A percentile compares a stretch with the other conserved stretches of the same genome.
Evolutionary conservation across 2,329 filamentous ascomycete species (phyloP).

Genomic region (Fusarium verticillioides): DNA sequence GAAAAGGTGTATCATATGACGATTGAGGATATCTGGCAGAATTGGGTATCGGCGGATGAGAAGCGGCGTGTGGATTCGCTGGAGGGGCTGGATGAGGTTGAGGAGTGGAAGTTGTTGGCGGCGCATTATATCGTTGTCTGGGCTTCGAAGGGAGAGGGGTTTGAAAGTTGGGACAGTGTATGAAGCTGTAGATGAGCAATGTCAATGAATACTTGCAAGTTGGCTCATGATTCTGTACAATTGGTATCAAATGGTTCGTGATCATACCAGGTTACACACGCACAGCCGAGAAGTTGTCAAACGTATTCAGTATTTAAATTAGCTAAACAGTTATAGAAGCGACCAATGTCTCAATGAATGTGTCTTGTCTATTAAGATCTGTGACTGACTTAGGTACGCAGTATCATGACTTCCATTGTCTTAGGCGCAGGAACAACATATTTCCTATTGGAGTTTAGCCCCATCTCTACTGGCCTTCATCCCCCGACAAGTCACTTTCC

Average conservation of each 20-base stretch:
- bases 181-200: background rate
- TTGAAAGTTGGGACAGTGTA: slow-evolving; percentile 34
- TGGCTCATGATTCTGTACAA: background rate
- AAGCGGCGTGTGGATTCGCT: slow-evolving; percentile 81
- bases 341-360: background rate
- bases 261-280: background rate
- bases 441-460: slow-evolving; percentile 24
- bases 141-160: slow-evolving; percentile 72
- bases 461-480: background rate
- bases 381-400: background rate
- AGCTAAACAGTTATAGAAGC: background rate
- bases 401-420: background rate
- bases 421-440: slow-evolving; percentile 6
- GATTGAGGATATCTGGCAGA: slow-evolving; percentile 74
- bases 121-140: slow-evolving; percentile 91
- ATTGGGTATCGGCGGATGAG: slow-evolving; percentile 77
- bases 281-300: background rate
- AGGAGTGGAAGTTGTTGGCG: slow-evolving; percentile 90
- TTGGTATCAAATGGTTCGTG: background rate
- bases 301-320: fast-evolving
- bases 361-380: background rate
- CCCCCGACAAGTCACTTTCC: background rate
- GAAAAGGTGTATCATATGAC: slow-evolving; percentile 55
- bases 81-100: slow-evolving; percentile 93
- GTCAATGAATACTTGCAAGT: background rate